Evolutionary conservation across 257 asterid species (phyloP).

Genomic region (Nicotiana otophora): DNA sequence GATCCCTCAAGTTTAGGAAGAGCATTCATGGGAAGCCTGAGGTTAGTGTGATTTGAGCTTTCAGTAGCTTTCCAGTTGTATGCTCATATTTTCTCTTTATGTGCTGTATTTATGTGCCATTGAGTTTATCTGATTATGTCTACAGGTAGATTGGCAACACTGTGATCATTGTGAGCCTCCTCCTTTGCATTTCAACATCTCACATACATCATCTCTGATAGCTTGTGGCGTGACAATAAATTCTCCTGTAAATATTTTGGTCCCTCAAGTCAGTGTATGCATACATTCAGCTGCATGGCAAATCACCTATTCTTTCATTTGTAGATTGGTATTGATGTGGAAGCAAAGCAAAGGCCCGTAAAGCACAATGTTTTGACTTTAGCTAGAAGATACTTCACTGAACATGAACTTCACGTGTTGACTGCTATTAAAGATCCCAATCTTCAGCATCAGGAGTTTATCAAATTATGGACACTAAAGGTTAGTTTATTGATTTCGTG

Average conservation of each 20-base stretch:
- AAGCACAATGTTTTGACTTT: slow-evolving; percentile 55
- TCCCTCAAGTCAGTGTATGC: neutral
- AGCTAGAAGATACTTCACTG: slow-evolving; percentile 67
- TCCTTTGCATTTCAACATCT: slow-evolving; percentile 73
- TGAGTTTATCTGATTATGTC: neutral
- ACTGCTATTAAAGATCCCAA: slow-evolving; percentile 54
- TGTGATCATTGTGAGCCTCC: slow-evolving; percentile 40
- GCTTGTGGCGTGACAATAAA: slow-evolving; percentile 68
- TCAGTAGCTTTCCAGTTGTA: neutral
- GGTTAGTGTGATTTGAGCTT: slow-evolving; percentile 30
- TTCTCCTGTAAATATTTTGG: slow-evolving; percentile 58
- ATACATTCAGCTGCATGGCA: neutral
- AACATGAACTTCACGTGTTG: slow-evolving; percentile 47
- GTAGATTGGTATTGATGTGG: slow-evolving; percentile 87
- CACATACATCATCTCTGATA: slow-evolving; percentile 79
- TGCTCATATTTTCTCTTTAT: neutral
- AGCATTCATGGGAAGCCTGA: slow-evolving; percentile 83
- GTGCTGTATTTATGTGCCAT: neutral
- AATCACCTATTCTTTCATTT: neutral
- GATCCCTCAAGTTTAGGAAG: slow-evolving; percentile 62
- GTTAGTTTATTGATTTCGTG: slow-evolving; percentile 25
- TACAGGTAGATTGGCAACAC: slow-evolving; percentile 63
- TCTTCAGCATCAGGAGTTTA: slow-evolving; percentile 65
- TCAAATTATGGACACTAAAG: slow-evolving; percentile 93
- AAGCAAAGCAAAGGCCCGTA: slow-evolving; percentile 57